Percentiles rank a stretch among this genome's conserved stretches.
Evolutionary conservation across 108 stramenopile genomes (phyloP).

Genomic region (Discostella pseudostelligera): DNA sequence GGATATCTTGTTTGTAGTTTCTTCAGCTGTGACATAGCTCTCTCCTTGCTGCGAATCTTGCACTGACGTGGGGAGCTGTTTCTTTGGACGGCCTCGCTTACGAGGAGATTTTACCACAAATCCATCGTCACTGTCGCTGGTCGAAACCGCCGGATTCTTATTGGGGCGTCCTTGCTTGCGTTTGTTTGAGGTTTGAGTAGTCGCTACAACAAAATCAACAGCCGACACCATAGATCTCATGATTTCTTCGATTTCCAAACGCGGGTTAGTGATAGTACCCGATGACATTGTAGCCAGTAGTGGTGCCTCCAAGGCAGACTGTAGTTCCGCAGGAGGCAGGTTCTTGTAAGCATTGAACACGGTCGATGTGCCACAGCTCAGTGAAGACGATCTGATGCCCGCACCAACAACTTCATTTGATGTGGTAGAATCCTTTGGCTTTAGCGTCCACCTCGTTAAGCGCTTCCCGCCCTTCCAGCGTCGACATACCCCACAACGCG

Average conservation of each 20-base stretch:
- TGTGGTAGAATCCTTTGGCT: conserved; percentile 9
- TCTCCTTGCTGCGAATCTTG: too few species aligned
- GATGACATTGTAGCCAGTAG: neutral
- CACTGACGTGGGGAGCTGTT: neutral
- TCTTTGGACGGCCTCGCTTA: conserved; percentile 13
- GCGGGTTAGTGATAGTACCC: neutral
- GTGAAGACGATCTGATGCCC: neutral
- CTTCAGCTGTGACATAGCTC: too few species aligned
- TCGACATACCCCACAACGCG: conserved; percentile 32
- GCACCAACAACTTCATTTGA: neutral
- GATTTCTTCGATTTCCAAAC: conserved; percentile 7
- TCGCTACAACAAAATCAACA: conserved; percentile 1
- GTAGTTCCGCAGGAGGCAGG: neutral
- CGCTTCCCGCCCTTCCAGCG: conserved; percentile 35
- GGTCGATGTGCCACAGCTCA: neutral
- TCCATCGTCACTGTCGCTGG: conserved; percentile 2
- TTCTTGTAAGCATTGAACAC: conserved; percentile 8
- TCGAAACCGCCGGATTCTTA: conserved; percentile 7
- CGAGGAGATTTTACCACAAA: neutral
- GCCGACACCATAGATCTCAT: conserved; percentile 3
- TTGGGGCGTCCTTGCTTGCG: conserved; percentile 24
- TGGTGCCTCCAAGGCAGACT: neutral
- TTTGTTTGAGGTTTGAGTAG: neutral
- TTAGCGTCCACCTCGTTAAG: conserved; percentile 13
- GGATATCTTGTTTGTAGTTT: too few species aligned